phyloP scores from a whole-genome alignment of 352 stramenopile species.

The Globisporangium emineosum region DNA sequence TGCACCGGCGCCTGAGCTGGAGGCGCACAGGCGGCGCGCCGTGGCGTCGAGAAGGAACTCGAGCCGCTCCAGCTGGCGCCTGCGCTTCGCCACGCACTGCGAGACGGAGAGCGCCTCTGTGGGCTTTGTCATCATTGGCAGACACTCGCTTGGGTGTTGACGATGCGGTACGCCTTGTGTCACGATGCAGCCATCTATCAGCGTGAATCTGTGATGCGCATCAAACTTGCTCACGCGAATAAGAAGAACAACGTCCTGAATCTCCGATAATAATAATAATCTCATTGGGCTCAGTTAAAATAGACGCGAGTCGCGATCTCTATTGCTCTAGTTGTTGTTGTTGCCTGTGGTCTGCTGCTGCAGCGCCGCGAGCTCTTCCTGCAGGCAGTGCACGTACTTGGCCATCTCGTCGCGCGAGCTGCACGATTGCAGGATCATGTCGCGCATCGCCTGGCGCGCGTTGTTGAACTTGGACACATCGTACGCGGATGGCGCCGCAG shows the following conservation, averaged over 20 bases:
- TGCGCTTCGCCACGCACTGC: slow-evolving; percentile 32
- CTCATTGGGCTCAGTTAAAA: slow-evolving; percentile 5
- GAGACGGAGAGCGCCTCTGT: slow-evolving; percentile 20
- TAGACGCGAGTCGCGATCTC: neutral
- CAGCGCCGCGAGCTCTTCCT: slow-evolving; percentile 48
- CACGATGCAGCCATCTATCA: slow-evolving; percentile 2
- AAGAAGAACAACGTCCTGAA: neutral
- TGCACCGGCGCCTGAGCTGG: neutral
- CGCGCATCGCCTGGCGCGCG: slow-evolving; percentile 36
- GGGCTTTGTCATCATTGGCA: neutral
- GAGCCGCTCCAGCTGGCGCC: slow-evolving; percentile 29
- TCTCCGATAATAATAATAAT: slow-evolving; percentile 13
- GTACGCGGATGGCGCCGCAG: slow-evolving; percentile 2
- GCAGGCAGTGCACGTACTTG: slow-evolving; percentile 51
- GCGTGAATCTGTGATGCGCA: neutral
- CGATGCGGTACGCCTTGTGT: no score
- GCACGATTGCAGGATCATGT: slow-evolving; percentile 55
- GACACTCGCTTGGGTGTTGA: neutral
- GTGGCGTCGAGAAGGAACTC: slow-evolving; percentile 28
- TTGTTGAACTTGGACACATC: slow-evolving; percentile 32
- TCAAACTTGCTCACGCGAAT: neutral
- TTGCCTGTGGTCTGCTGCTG: slow-evolving; percentile 24
- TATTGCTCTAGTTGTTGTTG: slow-evolving; percentile 7
- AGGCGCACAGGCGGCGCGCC: slow-evolving; percentile 12
- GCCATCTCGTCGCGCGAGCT: slow-evolving; percentile 45